Base-by-base conservation (phyloP, 2,329 filamentous ascomycete genomes). In the Fusarium nurragi region DNA sequence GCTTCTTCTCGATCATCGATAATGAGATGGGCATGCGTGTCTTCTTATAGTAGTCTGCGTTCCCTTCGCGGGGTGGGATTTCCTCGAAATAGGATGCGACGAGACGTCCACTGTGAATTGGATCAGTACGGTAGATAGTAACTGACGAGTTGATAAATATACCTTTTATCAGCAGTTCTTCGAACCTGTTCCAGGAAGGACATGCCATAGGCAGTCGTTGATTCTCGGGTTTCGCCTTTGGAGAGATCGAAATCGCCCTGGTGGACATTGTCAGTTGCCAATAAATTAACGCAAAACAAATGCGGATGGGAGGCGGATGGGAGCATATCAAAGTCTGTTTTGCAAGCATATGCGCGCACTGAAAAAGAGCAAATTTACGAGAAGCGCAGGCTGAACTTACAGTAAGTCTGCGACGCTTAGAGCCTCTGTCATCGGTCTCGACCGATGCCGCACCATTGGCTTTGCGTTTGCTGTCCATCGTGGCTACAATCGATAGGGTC, bases 141-240 rank as follows among this genome's bases (percentile, higher is more conserved):
- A 44, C 25, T 28, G 41, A n/a, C 51, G 19, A 7, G 7, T 32
- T 14, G 12, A 18, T 10, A 25, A 22, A 40, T 86, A 72, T 83
- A 94, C 92, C 85, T 91, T 80, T 96, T 96, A 77, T 96, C 93
- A 64, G 88, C 87, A 21, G 91, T 92, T 65, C 86, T 84, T 70
- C 89, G 89, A 73, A 97, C 86, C 73, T 89, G 88, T 51, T 92
- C 88, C 40, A 96, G 80, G 72, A 96, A 91, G 67, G 84, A 86
- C 70, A 92, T 79, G 34, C 93, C 93, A 71, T 88, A 86, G 53
- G 88, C 84, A 14, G 88, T 89, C 4, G 91, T 94, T 16, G 88
- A 88, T 74, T 91, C 88, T 51, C 79, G 77, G 16, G 85, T 88
- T 77, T 94, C 90, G 66, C 81, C 82, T 55, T 83, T 79, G 44